These are phyloP conservation scores for Alternaria sp. DNA, from an alignment of 2,329 filamentous ascomycete species.

Conservation along the genomic window DNA sequence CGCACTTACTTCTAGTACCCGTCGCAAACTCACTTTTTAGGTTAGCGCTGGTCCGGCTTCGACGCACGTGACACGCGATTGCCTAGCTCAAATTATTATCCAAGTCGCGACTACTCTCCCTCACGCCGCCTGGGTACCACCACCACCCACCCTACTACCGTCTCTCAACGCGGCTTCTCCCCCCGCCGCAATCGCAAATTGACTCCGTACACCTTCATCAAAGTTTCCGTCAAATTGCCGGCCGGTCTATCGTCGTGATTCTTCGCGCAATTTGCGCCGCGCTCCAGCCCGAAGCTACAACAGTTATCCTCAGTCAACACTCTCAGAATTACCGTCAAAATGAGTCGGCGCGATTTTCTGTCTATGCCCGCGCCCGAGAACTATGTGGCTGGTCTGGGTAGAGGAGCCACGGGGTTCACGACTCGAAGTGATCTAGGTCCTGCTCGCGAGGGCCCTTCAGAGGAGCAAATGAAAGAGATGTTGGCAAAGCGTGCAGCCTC, in stretches of 20 bases:
- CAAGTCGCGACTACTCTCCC: slow-evolving; percentile 17
- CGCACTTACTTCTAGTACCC: not conserved
- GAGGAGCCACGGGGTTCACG: slow-evolving; percentile 97
- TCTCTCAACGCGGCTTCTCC: not conserved
- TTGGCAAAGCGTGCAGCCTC: slow-evolving; percentile 91
- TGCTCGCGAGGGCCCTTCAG: slow-evolving; percentile 91
- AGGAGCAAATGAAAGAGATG: slow-evolving; percentile 98
- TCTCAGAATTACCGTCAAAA: slow-evolving; percentile 45
- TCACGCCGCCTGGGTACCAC: not conserved
- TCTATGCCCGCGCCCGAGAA: slow-evolving; percentile 74
- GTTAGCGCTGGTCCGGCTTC: slow-evolving; percentile 24
- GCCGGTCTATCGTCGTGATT: not conserved
- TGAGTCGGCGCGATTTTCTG: slow-evolving; percentile 83
- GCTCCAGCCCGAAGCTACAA: not conserved
- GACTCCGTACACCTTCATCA: too few species aligned
- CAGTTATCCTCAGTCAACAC: not conserved
- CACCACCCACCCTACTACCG: not conserved
- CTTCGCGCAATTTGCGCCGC: slow-evolving; percentile 6
- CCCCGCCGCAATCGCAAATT: not conserved
- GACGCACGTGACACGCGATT: slow-evolving; percentile 31
- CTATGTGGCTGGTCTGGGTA: slow-evolving; percentile 90
- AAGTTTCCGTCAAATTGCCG: not conserved
- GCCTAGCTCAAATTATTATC: slow-evolving; percentile 26
- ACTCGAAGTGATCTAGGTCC: slow-evolving; percentile 96
- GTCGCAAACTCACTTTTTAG: slow-evolving; percentile 34